phyloP scores from a whole-genome alignment of 495 filamentous ascomycete genomes.

The Lineolata rhizophorae region DNA sequence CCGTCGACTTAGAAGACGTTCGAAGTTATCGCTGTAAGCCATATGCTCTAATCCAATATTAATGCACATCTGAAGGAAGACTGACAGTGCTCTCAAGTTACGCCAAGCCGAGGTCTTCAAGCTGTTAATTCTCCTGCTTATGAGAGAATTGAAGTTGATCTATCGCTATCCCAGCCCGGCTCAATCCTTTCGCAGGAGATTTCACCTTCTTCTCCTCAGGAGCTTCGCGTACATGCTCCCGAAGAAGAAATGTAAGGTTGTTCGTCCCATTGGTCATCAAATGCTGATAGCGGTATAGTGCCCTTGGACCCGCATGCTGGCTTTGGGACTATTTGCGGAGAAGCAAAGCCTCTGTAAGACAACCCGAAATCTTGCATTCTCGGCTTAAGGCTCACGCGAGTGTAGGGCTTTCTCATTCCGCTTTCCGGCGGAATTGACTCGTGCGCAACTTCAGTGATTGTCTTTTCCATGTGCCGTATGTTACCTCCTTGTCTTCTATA shows the following conservation, averaged over 20 bases:
- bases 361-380: conserved; percentile 26
- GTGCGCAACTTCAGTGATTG: conserved; percentile 40
- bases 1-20: conserved; percentile 62
- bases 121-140: conserved; percentile 22
- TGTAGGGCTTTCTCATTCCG: conserved; percentile 21
- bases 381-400: conserved; percentile 1
- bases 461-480: conserved; percentile 55
- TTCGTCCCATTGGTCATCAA: too few species aligned
- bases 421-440: conserved; percentile 54
- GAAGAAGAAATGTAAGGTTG: too few species aligned
- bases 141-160: too few species aligned
- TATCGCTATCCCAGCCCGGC: too few species aligned
- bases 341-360: conserved; percentile 33
- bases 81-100: too few species aligned
- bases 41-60: too few species aligned
- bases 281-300: too few species aligned
- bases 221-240: conserved; percentile 32
- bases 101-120: conserved; percentile 34
- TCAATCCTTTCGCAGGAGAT: too few species aligned
- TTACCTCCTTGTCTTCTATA: background rate
- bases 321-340: conserved; percentile 73
- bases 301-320: conserved; percentile 47
- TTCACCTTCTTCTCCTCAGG: conserved; percentile 9
- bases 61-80: too few species aligned
- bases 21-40: conserved; percentile 32